These are phyloP conservation scores for Penicillium odoratum DNA, from an alignment of 495 filamentous ascomycete genomes.

Conservation along the genomic window DNA sequence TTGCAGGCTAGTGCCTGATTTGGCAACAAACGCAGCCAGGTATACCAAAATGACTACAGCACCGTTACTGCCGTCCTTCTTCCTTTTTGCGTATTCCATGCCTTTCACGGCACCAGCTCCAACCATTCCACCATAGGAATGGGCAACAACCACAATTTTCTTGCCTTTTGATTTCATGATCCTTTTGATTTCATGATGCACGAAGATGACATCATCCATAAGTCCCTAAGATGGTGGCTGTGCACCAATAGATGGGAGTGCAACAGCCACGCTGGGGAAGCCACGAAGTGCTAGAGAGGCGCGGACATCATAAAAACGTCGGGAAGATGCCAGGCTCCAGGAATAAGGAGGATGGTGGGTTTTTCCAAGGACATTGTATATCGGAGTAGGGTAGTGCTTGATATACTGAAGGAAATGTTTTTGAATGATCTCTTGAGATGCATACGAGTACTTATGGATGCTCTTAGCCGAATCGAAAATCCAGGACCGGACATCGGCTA, in stretches of 20 bases:
- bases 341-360: conserved; percentile 19
- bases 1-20: conserved; percentile 24
- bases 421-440: too few species aligned
- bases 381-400: too few species aligned
- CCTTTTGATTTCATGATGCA: conserved; percentile 9
- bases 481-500: too few species aligned
- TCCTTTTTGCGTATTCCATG: conserved; percentile 33
- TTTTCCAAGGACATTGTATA: too few species aligned
- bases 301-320: conserved; percentile 17
- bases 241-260: conserved; percentile 15
- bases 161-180: conserved; percentile 8
- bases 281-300: conserved; percentile 6
- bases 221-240: conserved; percentile 11
- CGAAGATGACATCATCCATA: conserved; percentile 19
- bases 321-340: conserved; percentile 22
- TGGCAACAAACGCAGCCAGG: conserved; percentile 35
- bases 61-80: conserved; percentile 28
- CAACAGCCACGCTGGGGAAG: conserved; percentile 11
- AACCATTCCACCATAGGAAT: conserved; percentile 42
- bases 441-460: too few species aligned
- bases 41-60: conserved; percentile 44
- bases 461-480: too few species aligned
- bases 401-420: too few species aligned
- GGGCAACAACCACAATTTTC: conserved; percentile 38
- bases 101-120: conserved; percentile 43